Percentiles rank a stretch among this genome's conserved stretches.
phyloP scores from a whole-genome alignment of 225 moss, liverwort and hornwort genomes.

The Rhytidiadelphus loreus region DNA sequence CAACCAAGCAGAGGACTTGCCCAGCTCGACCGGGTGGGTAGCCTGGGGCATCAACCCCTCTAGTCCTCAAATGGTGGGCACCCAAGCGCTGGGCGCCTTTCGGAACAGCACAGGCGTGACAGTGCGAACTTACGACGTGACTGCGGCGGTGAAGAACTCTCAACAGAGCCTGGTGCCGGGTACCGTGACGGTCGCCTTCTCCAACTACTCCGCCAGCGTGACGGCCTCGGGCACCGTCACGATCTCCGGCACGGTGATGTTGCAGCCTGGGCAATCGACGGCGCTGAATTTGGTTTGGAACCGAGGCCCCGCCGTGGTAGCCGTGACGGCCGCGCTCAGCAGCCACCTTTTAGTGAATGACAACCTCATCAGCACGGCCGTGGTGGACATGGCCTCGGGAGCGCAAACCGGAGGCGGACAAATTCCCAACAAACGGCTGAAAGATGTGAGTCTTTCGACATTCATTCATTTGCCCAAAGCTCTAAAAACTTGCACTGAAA shows the following conservation, averaged over 20 bases:
- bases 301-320: slow-evolving; percentile 1
- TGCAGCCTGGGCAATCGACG: slow-evolving; percentile 11
- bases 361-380: slow-evolving; percentile 1
- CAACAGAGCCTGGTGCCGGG: background rate
- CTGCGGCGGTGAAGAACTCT: background rate
- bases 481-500: background rate
- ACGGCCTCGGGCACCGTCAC: slow-evolving; percentile 13
- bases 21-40: slow-evolving; percentile 29
- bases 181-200: slow-evolving; percentile 8
- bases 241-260: slow-evolving; percentile 20
- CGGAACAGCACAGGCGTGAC: slow-evolving; percentile 6
- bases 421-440: slow-evolving; percentile 13
- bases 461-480: background rate
- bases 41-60: slow-evolving; percentile 53
- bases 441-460: slow-evolving; percentile 9
- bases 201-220: slow-evolving; percentile 19
- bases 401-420: background rate
- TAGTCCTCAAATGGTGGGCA: slow-evolving; percentile 17
- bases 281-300: slow-evolving; percentile 44
- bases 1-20: slow-evolving; percentile 12
- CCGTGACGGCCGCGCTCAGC: background rate
- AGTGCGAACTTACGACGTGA: slow-evolving; percentile 24
- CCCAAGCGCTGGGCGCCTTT: slow-evolving; percentile 36
- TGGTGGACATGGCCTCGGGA: slow-evolving; percentile 31
- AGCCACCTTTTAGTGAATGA: background rate